Conservation (phyloP, 768 basidiomycete species). For the Termitomyces eurrhizus region DNA sequence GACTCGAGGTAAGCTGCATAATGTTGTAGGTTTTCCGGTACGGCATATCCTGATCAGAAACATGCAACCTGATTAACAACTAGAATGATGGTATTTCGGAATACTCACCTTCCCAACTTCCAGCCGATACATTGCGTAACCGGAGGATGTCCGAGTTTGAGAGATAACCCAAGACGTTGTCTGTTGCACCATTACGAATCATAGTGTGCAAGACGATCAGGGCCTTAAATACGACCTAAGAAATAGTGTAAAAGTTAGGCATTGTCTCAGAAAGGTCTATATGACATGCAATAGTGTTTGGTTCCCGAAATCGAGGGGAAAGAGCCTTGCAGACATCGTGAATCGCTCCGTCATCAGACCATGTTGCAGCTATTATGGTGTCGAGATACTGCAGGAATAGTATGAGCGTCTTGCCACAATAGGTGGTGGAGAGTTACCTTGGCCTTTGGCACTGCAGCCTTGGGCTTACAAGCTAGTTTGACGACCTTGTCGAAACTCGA, state of each 20-base stretch:
- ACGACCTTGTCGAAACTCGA: constrained; percentile 89
- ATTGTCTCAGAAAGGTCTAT: neutral
- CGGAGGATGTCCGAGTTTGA: constrained; percentile 79
- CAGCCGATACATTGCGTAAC: constrained; percentile 74
- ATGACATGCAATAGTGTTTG: constrained; percentile 78
- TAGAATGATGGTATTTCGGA: neutral
- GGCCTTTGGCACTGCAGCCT: constrained; percentile 91
- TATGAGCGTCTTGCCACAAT: constrained; percentile 2
- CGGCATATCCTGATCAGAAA: constrained; percentile 61
- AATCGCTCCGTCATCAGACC: constrained; percentile 90
- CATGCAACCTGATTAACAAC: neutral
- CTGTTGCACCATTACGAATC: constrained; percentile 95
- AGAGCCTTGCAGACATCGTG: constrained; percentile 92
- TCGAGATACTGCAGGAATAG: constrained; percentile 75
- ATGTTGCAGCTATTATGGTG: constrained; percentile 95
- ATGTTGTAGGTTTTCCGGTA: constrained; percentile 81
- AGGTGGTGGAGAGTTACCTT: constrained; percentile 52
- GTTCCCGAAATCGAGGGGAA: constrained; percentile 80
- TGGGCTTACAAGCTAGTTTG: constrained; percentile 96
- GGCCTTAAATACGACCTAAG: constrained; percentile 97
- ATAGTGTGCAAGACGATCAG: constrained; percentile 93
- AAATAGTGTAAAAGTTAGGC: constrained; percentile 4
- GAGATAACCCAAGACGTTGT: constrained; percentile 84
- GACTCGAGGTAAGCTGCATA: constrained; percentile 89
- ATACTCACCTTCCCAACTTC: constrained; percentile 81